A percentile compares a stretch with the other conserved stretches of the same genome.
Conservation (phyloP, 345 rosid genomes). For the Gossypium australe region DNA sequence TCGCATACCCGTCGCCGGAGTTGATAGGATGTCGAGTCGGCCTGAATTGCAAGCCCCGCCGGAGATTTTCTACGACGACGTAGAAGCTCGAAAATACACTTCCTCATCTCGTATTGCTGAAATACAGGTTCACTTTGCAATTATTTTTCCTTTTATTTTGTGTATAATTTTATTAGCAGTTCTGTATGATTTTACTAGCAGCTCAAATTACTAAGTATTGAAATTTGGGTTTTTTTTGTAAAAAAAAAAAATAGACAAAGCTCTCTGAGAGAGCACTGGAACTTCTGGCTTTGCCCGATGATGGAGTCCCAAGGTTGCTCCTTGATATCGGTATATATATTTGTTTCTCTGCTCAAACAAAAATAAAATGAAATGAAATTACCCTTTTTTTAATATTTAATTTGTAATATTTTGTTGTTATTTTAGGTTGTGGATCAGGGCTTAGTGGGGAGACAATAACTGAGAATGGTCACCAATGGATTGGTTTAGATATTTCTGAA, state of each 20-base stretch:
- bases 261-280: constrained; percentile 93
- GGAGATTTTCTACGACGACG: constrained; percentile 85
- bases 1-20: not conserved
- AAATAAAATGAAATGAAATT: not conserved
- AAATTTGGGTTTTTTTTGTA: not conserved
- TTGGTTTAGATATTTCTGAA: constrained; percentile 80
- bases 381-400: not conserved
- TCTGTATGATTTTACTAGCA: not conserved
- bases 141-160: not conserved
- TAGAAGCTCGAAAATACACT: constrained; percentile 87
- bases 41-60: constrained; percentile 87
- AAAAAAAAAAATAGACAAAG: constrained; percentile 37
- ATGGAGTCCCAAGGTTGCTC: constrained; percentile 70
- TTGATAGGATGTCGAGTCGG: constrained; percentile 52
- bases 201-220: not conserved
- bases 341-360: not conserved
- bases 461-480: constrained; percentile 79
- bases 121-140: constrained; percentile 54
- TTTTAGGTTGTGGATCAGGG: constrained; percentile 90
- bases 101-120: constrained; percentile 89
- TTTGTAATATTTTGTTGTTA: not conserved
- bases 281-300: constrained; percentile 85
- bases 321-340: constrained; percentile 67
- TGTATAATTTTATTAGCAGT: not conserved
- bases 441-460: constrained; percentile 86